These are phyloP conservation scores for Protomyces inouyei DNA, from an alignment of 1,139 yeast species.

Conservation along the genomic window DNA sequence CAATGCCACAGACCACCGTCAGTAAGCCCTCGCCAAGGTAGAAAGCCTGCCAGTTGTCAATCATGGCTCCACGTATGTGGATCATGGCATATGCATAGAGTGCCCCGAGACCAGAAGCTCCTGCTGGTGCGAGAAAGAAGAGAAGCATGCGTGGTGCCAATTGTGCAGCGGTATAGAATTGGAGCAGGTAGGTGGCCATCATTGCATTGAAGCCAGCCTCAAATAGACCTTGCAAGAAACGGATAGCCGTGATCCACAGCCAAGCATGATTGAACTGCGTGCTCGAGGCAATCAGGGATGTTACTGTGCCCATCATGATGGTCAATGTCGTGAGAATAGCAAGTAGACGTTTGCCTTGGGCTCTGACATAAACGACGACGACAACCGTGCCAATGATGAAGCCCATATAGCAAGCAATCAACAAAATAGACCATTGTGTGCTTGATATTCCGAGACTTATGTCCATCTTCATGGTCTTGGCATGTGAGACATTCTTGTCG, in stretches of 20 bases:
- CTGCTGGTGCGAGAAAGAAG: neutral
- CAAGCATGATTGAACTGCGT: neutral
- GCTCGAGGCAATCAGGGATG: neutral
- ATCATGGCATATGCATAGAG: neutral
- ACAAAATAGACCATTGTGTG: neutral
- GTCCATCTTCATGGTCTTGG: constrained; percentile 7
- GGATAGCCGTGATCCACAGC: neutral
- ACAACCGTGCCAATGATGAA: neutral
- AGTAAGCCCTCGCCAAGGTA: neutral
- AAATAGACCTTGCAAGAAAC: neutral
- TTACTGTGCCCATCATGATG: neutral
- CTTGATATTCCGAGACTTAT: neutral
- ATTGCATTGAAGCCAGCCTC: neutral
- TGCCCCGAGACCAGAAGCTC: neutral
- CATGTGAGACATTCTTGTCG: constrained; percentile 7
- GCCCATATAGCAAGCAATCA: neutral
- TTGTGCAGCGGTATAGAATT: neutral
- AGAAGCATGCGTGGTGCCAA: neutral
- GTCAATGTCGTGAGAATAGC: neutral
- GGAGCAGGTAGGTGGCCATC: neutral
- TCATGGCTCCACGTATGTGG: neutral
- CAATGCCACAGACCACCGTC: neutral
- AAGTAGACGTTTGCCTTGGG: neutral
- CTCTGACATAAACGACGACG: neutral
- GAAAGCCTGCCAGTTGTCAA: neutral